A percentile compares a stretch with the other conserved stretches of the same genome.
These are phyloP conservation scores for Chytridium lagenaria DNA, from an alignment of 371 early-diverging fungal species.

Conservation along the genomic window DNA sequence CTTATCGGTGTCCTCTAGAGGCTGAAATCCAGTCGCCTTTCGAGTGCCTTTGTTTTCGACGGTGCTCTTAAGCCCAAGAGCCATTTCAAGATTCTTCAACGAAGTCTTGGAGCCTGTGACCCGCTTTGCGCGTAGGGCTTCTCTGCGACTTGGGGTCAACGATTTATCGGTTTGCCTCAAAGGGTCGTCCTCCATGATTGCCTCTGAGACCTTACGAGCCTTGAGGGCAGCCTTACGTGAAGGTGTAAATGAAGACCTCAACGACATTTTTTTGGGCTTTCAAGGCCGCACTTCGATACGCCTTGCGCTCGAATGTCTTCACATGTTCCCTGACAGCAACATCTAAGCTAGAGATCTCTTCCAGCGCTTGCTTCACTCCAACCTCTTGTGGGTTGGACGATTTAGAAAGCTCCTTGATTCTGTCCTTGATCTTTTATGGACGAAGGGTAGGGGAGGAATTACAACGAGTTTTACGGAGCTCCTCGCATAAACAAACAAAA, in stretches of 20 bases:
- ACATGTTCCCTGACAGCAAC: neutral
- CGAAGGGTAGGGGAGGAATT: too few relatives aligned
- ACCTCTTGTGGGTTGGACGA: neutral
- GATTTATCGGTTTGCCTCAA: neutral
- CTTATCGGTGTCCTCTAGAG: too few relatives aligned
- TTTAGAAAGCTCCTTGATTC: neutral
- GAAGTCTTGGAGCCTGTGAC: slow-evolving; percentile 1
- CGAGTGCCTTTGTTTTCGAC: neutral
- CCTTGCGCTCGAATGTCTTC: neutral
- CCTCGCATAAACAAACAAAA: too few relatives aligned
- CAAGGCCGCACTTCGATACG: neutral
- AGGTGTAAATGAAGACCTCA: neutral
- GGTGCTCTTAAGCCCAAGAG: neutral
- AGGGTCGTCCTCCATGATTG: neutral
- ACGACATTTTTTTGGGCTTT: neutral
- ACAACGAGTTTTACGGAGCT: too few relatives aligned
- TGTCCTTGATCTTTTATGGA: neutral
- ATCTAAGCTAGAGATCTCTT: neutral
- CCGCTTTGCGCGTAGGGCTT: slow-evolving; percentile 11
- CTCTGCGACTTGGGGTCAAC: slow-evolving; percentile 14
- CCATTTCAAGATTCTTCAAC: neutral
- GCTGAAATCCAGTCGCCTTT: too few relatives aligned
- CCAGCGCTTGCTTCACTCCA: too few relatives aligned
- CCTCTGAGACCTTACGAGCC: neutral
- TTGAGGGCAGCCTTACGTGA: slow-evolving; percentile 4